Evolutionary conservation across 768 basidiomycete species (phyloP), one percentile per base, ranked within the genome.

Genomic region (Naganishia antarctica): DNA sequence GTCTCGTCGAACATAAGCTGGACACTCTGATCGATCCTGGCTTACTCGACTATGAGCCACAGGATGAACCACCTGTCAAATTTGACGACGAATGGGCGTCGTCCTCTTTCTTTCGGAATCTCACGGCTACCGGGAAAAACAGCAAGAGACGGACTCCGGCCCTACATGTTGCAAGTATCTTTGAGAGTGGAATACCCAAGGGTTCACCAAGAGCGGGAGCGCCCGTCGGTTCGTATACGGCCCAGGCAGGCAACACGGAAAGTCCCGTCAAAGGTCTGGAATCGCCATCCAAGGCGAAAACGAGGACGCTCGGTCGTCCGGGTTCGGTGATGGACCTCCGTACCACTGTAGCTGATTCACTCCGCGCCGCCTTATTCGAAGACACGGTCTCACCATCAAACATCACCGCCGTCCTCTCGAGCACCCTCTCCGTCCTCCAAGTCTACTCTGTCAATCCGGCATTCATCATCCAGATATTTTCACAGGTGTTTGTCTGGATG

Each of bases 401-500:
- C 47, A 76, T 98, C 60, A 88, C 86, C 16, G 82, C 86, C 0
- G 87, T 94, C 74, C 82, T 99, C 45, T 88, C 90, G 3, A 87
- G 89, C 25, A 81, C 97, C 4, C 87, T 98, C 63, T 85, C 88
- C 13, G 79, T 98, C 32, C 81, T 99, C 16, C 83, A 85, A 23
- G 79, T 91, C 41, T 90, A 93, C 49, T 89, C 92, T 63, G 84
- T 97, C 69, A 97, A 97, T 73, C 80, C 96, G 15, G 86, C 84
- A 8, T 80, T 97, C 18, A 86, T 86, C 57, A 86, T 87, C 6
- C 96, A 99, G 75, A 82, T 93, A 53, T 94, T 92, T 86, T 93
- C 91, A 0, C 96, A 99, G 78, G 85, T 96, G n/a, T 87, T 96
- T 81, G 97, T 93, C 75, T 99, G 96, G 96, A 87, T 91, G 60